A percentile compares a stretch with the other conserved stretches of the same genome.
phyloP scores from a whole-genome alignment of 345 rosid species.

The Sapria himalayana region DNA sequence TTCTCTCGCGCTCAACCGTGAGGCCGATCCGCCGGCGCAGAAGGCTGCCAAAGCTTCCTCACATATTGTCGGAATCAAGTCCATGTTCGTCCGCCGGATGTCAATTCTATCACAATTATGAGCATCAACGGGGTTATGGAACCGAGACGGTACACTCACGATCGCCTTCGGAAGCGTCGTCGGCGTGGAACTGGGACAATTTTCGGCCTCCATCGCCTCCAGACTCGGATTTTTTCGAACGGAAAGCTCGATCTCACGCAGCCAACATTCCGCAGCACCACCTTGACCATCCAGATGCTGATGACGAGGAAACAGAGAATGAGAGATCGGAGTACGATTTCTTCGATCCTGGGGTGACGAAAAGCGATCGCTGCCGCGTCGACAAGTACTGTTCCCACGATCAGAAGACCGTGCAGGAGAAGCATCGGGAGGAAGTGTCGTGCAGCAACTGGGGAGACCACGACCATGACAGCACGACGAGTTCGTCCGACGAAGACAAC shows the following conservation, averaged over 20 bases:
- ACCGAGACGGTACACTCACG: no score
- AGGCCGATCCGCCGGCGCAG: conserved; percentile 20
- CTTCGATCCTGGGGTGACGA: conserved; percentile 14
- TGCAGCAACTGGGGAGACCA: conserved; percentile 90
- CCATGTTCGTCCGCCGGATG: conserved; percentile 44
- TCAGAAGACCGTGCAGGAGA: conserved; percentile 22
- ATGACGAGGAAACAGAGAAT: conserved; percentile 20
- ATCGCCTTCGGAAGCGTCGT: conserved; percentile 80
- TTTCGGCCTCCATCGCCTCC: conserved; percentile 94
- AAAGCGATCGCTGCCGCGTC: neutral
- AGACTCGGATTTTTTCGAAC: conserved; percentile 56
- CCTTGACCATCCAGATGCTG: conserved; percentile 11
- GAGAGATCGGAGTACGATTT: conserved; percentile 59
- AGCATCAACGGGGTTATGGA: no score
- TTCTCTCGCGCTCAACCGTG: conserved; percentile 13
- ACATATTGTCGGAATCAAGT: conserved; percentile 72
- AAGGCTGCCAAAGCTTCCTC: conserved; percentile 38
- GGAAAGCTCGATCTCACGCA: conserved; percentile 22
- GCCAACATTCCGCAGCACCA: conserved; percentile 10
- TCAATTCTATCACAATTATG: no score
- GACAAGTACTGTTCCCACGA: neutral
- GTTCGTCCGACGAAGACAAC: conserved; percentile 30
- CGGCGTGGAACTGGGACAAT: conserved; percentile 96
- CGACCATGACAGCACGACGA: conserved; percentile 35
- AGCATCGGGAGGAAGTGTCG: conserved; percentile 86